phyloP scores from a whole-genome alignment of 2,329 filamentous ascomycete genomes.

The Pseudodiploospora longispora region DNA sequence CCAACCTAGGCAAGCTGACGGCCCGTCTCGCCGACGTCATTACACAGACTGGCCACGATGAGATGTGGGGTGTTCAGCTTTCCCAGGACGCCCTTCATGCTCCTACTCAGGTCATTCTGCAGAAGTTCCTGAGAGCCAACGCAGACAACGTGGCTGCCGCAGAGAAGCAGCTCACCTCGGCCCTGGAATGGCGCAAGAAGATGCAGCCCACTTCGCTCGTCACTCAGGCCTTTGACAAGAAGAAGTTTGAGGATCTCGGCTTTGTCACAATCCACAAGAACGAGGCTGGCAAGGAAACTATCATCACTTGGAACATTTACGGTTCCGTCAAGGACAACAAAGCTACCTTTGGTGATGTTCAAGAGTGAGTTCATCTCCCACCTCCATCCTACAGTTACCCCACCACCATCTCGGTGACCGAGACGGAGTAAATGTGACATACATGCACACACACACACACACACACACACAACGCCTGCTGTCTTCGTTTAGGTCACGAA shows the following conservation, averaged over 20 bases:
- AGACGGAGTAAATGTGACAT: not conserved
- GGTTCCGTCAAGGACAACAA: slow-evolving; percentile 76
- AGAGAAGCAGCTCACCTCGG: slow-evolving; percentile 68
- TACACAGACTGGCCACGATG: slow-evolving; percentile 50
- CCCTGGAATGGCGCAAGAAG: slow-evolving; percentile 75
- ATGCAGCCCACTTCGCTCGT: slow-evolving; percentile 62
- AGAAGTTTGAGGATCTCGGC: slow-evolving; percentile 70
- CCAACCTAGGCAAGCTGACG: slow-evolving; percentile 47
- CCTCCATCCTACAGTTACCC: not conserved
- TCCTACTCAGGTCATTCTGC: slow-evolving; percentile 74
- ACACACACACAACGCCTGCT: slow-evolving; percentile 1
- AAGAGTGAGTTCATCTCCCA: slow-evolving; percentile 53
- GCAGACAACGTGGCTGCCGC: slow-evolving; percentile 65
- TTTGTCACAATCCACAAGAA: slow-evolving; percentile 67
- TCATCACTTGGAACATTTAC: slow-evolving; percentile 92
- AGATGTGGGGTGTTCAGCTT: slow-evolving; percentile 83
- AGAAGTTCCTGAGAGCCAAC: slow-evolving; percentile 92
- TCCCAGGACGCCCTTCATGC: slow-evolving; percentile 44
- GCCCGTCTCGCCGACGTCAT: slow-evolving; percentile 50
- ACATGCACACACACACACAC: not conserved
- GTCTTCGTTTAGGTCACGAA: no score
- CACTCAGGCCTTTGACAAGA: slow-evolving; percentile 53
- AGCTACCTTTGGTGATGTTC: slow-evolving; percentile 73
- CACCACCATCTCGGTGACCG: not conserved
- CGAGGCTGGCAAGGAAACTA: slow-evolving; percentile 45